These are phyloP conservation scores for Didymella segeticola DNA, from an alignment of 2,329 filamentous ascomycete genomes.

Conservation along the genomic window DNA sequence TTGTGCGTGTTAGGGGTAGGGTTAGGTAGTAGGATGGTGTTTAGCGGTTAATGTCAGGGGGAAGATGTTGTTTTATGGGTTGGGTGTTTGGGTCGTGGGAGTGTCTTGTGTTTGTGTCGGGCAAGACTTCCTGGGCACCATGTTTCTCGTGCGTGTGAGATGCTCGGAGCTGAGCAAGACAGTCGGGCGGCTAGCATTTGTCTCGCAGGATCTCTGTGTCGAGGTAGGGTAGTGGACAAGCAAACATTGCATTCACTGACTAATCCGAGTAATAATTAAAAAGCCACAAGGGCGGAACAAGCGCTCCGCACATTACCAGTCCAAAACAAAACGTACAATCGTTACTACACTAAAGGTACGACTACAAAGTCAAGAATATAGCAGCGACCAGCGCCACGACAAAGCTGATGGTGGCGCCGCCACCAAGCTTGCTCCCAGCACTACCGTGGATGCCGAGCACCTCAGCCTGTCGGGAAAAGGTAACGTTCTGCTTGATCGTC, in stretches of 20 bases:
- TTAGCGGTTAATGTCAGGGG: background rate
- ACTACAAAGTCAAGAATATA: conserved; percentile 34
- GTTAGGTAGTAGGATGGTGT: no score
- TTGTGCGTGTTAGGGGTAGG: no score
- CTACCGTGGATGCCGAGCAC: conserved; percentile 45
- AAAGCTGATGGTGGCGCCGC: conserved; percentile 42
- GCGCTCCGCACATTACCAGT: background rate
- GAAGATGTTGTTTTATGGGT: no score
- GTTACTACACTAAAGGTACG: background rate
- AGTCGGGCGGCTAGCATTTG: no score
- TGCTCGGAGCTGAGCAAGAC: no score
- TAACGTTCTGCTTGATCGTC: conserved; percentile 72
- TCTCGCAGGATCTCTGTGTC: no score
- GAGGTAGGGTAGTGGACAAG: no score
- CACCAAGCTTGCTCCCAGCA: conserved; percentile 31
- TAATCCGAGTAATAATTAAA: background rate
- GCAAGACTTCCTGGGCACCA: no score
- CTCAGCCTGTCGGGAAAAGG: conserved; percentile 60
- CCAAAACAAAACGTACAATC: conserved; percentile 2
- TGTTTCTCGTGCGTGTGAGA: no score
- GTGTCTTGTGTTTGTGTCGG: no score
- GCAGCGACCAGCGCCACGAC: conserved; percentile 43
- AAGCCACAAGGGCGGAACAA: background rate
- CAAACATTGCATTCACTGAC: no score
- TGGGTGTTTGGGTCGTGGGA: no score